These are phyloP conservation scores for Trichoderma brevicompactum DNA, from an alignment of 2,329 filamentous ascomycete species.

Conservation along the genomic window DNA sequence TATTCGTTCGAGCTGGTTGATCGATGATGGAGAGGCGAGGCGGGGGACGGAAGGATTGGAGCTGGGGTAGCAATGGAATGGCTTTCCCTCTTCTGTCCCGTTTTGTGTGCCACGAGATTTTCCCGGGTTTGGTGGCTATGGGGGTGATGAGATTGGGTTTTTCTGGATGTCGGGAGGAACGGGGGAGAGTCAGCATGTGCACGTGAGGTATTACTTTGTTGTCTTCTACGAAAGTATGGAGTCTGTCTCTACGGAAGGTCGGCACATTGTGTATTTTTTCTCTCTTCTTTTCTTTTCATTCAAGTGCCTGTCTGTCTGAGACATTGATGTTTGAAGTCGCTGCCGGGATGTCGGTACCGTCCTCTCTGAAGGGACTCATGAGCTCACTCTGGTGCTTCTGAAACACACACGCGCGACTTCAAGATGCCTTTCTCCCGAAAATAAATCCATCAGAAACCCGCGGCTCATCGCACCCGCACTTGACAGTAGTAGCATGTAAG, in stretches of 20 bases:
- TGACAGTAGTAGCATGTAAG: neutral
- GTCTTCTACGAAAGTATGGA: neutral
- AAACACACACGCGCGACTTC: neutral
- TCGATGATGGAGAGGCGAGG: neutral
- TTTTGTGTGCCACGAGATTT: slow-evolving; percentile 17
- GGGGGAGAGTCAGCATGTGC: slow-evolving; percentile 5
- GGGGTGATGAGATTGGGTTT: neutral
- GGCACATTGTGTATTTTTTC: neutral
- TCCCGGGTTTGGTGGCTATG: slow-evolving; percentile 1
- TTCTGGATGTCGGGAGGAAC: neutral
- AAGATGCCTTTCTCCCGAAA: neutral
- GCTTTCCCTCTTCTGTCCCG: neutral
- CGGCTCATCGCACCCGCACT: slow-evolving; percentile 15
- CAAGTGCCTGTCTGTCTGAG: neutral
- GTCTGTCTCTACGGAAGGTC: slow-evolving; percentile 11
- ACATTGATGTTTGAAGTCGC: neutral
- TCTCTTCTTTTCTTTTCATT: neutral
- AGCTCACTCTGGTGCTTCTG: neutral
- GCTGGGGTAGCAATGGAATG: slow-evolving; percentile 2
- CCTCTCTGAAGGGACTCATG: neutral
- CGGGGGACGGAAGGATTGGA: neutral
- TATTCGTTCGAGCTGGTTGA: neutral
- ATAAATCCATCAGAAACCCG: neutral
- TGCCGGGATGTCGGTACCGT: neutral
- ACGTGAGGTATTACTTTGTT: slow-evolving; percentile 21